Conservation (phyloP, 2,329 filamentous ascomycete species). For the Beauveria australis region DNA sequence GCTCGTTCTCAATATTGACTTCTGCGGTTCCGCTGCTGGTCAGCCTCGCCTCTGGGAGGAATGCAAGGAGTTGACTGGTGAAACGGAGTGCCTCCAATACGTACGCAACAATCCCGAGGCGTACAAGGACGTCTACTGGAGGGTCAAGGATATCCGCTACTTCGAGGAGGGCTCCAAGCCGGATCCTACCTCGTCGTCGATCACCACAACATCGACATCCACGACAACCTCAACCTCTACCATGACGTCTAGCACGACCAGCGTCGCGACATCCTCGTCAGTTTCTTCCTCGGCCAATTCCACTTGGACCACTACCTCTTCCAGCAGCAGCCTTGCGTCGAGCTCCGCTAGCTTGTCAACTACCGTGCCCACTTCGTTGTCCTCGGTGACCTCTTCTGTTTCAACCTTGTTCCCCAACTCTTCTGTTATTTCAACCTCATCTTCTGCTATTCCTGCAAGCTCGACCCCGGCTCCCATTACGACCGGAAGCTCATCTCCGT, state of each 20-base stretch:
- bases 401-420: background rate
- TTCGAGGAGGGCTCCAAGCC: slow-evolving; percentile 18
- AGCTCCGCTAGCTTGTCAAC: background rate
- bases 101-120: slow-evolving; percentile 27
- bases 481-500: background rate
- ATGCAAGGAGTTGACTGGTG: slow-evolving; percentile 19
- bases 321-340: background rate
- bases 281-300: background rate
- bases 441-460: background rate
- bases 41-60: background rate
- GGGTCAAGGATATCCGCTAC: slow-evolving; percentile 36
- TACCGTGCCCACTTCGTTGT: background rate
- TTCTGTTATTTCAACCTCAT: background rate
- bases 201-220: slow-evolving; percentile 11
- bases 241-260: slow-evolving; percentile 4
- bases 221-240: slow-evolving; percentile 10
- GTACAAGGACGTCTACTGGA: slow-evolving; percentile 32
- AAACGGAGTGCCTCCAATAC: slow-evolving; percentile 27
- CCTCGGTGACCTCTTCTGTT: background rate
- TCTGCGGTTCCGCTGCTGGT: slow-evolving; percentile 3
- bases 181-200: slow-evolving; percentile 18
- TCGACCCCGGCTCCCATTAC: background rate
- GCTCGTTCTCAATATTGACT: slow-evolving; percentile 19
- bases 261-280: background rate
- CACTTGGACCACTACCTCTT: slow-evolving; percentile 12